phyloP scores from a whole-genome alignment of 768 basidiomycete genomes.

The Lactarius akahatsu region DNA sequence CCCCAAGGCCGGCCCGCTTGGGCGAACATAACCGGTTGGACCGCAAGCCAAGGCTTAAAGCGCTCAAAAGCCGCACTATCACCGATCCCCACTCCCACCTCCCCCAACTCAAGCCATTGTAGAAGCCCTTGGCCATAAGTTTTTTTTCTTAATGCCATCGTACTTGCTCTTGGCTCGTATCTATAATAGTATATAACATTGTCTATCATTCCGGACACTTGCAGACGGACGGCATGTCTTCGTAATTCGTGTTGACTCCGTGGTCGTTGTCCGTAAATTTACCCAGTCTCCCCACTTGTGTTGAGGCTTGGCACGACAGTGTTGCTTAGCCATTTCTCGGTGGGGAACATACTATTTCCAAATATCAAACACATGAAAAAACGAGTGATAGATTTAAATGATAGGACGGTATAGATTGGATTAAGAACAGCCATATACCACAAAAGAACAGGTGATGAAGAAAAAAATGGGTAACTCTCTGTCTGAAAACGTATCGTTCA shows the following conservation, averaged over 20 bases:
- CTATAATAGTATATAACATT: neutral
- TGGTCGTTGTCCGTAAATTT: slow-evolving; percentile 28
- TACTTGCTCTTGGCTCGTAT: neutral
- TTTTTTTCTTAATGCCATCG: neutral
- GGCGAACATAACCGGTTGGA: neutral
- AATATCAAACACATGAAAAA: slow-evolving; percentile 4
- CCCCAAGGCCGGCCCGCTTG: neutral
- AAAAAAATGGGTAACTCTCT: slow-evolving; percentile 8
- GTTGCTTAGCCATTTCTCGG: slow-evolving; percentile 23
- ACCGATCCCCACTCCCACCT: neutral
- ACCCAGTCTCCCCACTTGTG: slow-evolving; percentile 19
- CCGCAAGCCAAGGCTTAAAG: neutral
- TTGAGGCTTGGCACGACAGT: slow-evolving; percentile 22
- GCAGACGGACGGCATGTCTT: slow-evolving; percentile 27
- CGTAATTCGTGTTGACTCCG: slow-evolving; percentile 19
- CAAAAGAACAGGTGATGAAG: neutral
- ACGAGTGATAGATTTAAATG: slow-evolving; percentile 23
- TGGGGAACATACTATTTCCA: slow-evolving; percentile 17
- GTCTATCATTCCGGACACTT: slow-evolving; percentile 18
- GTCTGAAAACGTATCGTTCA: slow-evolving; percentile 6
- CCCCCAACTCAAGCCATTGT: neutral
- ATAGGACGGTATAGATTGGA: slow-evolving; percentile 25
- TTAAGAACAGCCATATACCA: slow-evolving; percentile 6
- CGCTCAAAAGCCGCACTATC: neutral
- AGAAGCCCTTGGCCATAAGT: neutral